These are phyloP conservation scores for Arthrinium puccinioides DNA, from an alignment of 2,329 filamentous ascomycete species.

Conservation along the genomic window DNA sequence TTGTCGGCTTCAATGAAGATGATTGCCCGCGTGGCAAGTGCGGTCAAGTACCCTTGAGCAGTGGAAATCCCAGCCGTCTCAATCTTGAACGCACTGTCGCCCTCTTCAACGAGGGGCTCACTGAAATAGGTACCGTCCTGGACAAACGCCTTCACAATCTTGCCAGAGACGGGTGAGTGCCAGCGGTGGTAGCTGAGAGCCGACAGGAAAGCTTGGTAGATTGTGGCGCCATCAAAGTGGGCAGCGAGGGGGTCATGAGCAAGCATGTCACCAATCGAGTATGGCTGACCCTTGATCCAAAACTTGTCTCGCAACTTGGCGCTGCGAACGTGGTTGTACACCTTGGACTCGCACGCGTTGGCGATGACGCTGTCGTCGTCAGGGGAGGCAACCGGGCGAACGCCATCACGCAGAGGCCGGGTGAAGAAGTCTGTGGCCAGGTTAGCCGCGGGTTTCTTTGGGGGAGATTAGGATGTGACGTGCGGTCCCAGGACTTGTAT, in stretches of 20 bases:
- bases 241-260: slow-evolving; percentile 34
- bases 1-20: slow-evolving; percentile 68
- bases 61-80: slow-evolving; percentile 25
- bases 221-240: slow-evolving; percentile 44
- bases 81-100: slow-evolving; percentile 13
- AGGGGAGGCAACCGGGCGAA: slow-evolving; percentile 40
- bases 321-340: slow-evolving; percentile 28
- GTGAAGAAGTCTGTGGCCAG: slow-evolving; percentile 44
- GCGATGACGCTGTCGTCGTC: slow-evolving; percentile 42
- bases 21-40: slow-evolving; percentile 61
- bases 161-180: slow-evolving; percentile 52
- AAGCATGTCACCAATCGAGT: slow-evolving; percentile 47
- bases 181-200: slow-evolving; percentile 55
- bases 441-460: neutral
- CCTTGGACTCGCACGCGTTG: slow-evolving; percentile 50
- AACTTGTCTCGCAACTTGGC: slow-evolving; percentile 43
- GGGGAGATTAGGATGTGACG: slow-evolving; percentile 5
- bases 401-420: slow-evolving; percentile 34
- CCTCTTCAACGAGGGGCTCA: slow-evolving; percentile 41
- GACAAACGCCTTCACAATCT: slow-evolving; percentile 41
- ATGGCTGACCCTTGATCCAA: slow-evolving; percentile 54
- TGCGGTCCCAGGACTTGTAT: slow-evolving; percentile 51
- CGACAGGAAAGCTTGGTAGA: slow-evolving; percentile 55
- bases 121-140: slow-evolving; percentile 52
- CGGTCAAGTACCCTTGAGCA: slow-evolving; percentile 59